Percentiles rank a stretch among this genome's conserved stretches.
Evolutionary conservation across 352 stramenopile species (phyloP).

Genomic region (Aphanomyces astaci): DNA sequence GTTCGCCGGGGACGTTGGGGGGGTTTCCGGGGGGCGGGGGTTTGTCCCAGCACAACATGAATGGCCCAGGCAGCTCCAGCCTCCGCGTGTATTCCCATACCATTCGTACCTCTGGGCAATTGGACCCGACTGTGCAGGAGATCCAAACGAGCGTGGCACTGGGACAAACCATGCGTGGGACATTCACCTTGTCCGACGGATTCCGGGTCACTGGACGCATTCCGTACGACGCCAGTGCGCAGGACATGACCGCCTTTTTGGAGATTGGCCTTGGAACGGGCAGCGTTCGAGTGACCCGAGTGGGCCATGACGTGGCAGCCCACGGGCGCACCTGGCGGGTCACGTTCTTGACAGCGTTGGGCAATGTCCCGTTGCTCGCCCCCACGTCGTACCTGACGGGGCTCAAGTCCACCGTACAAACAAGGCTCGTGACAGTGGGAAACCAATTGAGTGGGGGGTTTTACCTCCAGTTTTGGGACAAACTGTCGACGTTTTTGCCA

Average conservation of each 20-base stretch:
- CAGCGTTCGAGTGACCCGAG: slow-evolving; percentile 39
- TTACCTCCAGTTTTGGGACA: slow-evolving; percentile 59
- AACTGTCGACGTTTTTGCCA: slow-evolving; percentile 44
- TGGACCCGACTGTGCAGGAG: slow-evolving; percentile 87
- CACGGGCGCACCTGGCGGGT: slow-evolving; percentile 81
- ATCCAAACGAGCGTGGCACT: slow-evolving; percentile 65
- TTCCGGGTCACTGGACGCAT: slow-evolving; percentile 37
- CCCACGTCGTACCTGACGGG: slow-evolving; percentile 67
- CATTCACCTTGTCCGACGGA: slow-evolving; percentile 50
- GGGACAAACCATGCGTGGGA: slow-evolving; percentile 85
- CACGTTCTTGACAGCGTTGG: slow-evolving; percentile 83
- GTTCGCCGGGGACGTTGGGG: slow-evolving; percentile 83
- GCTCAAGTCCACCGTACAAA: slow-evolving; percentile 53
- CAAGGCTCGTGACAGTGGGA: slow-evolving; percentile 67
- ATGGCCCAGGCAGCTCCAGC: slow-evolving; percentile 87
- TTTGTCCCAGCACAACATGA: slow-evolving; percentile 86
- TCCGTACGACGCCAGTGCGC: slow-evolving; percentile 60
- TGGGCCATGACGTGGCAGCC: slow-evolving; percentile 55
- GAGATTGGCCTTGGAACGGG: slow-evolving; percentile 53
- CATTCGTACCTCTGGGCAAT: slow-evolving; percentile 75
- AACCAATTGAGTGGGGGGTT: slow-evolving; percentile 87
- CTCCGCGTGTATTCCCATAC: slow-evolving; percentile 89
- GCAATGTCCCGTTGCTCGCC: slow-evolving; percentile 66
- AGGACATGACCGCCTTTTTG: slow-evolving; percentile 44
- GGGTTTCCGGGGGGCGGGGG: slow-evolving; percentile 89